Evolutionary conservation across 176 grass and related monocot species (phyloP), one percentile per base, ranked within the genome.

Genomic region (Ananas comosus): DNA sequence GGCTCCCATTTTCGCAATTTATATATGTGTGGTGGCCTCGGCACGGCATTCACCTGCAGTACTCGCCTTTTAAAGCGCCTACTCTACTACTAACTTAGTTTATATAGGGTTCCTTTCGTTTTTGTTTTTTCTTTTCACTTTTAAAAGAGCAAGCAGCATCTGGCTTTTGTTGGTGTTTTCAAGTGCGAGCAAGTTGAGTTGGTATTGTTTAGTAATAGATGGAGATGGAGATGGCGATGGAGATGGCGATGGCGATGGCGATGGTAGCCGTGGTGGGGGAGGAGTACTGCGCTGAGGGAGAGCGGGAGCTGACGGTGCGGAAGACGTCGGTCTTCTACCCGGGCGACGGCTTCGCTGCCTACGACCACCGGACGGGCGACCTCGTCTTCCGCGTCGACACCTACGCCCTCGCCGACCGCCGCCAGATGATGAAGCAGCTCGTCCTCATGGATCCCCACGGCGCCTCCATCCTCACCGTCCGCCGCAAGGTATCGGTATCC

Each of bases 311-410:
- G 63, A 99, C 94, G 78, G 94, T 99, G 74, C 67, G 87, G 71
- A 99, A 99, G 87, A 99, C 94, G 12, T 86, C 89, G 61, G 72
- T 99, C 12, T 99, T 99, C 81, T 82, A 65, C 0, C 85, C 78
- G 0, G 89, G 89, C 1, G 94, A 99, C 73, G 89, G 94, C 1
- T 84, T 93, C 59, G 89, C 81, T 64, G 94, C 87, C 64, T 99
- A 93, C 79, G 94, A 99, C 83, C 86, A 88, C 82, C 71, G 74
- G n/a, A 90, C 77, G 2, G 94, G 94, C 0, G 84, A 64, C 42
- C 74, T 99, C 10, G 82, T 84, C 42, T 99, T 99, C 83, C 77
- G 87, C 64, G 77, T 99, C 10, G 94, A 99, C 75, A 99, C 85
- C 11, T 99, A 99, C 76, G 89, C 77, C 27, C 82, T 76, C 0